Evolutionary conservation across 1,284 basidiomycete genomes (phyloP), one percentile per base, ranked within the genome.

Genomic region (Cryptococcus sp.): DNA sequence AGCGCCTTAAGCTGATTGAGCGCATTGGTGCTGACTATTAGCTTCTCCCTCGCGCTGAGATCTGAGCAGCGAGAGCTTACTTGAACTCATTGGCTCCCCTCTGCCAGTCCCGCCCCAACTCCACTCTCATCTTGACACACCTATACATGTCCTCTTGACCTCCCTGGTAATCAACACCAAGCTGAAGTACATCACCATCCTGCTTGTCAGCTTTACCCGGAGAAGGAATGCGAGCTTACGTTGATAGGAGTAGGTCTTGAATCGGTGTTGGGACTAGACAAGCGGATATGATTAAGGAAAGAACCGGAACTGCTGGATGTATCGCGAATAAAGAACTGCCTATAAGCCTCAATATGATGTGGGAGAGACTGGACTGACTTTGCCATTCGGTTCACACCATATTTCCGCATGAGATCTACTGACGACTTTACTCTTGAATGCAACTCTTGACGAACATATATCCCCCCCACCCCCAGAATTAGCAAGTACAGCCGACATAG

Each of bases 81-180:
- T 98, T 98, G 88, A 96, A 98, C 47, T 86, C 87, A 77, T 96
- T 97, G 1, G 85, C 84, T 1, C 80, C 82, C 1, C 85, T 78
- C 71, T 96, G 91, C 91, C 91, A 97, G 67, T 91, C 90, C 53
- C 90, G 78, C 0, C 90, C 79, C 19, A 82, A 61, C 76, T 98
- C 94, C 51, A 98, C 82, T 55, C 91, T 82, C 75, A 98, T 96
- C 81, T 97, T 98, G 57, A 98, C 91, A 60, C 89, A 92, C 75
- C 97, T 89, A 76, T 96, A 98, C 56, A 97, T 91, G 74, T 98
- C 93, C 76, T 98, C 93, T 4, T 88, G 85, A 0, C 94, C 96
- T 24, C 94, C 94, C 74, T 98, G 94, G 75, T 97, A 98, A 72
- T 98, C 96, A 28, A 98, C 92, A 1, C 94, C 94, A 1, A 98